These are phyloP conservation scores for Thermomucor indicae-seudaticae DNA, from an alignment of 371 early-diverging fungal species.

Conservation along the genomic window DNA sequence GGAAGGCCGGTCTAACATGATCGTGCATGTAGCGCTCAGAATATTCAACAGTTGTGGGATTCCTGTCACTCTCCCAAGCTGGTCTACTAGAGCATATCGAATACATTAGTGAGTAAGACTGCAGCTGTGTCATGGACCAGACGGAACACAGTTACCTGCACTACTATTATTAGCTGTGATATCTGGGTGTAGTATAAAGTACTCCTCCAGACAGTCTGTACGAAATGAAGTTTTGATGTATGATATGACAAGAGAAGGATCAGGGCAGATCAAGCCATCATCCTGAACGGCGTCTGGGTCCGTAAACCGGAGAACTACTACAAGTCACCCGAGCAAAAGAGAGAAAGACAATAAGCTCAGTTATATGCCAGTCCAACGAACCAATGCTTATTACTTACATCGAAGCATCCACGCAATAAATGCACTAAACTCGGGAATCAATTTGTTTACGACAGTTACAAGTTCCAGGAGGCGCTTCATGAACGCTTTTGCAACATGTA, in stretches of 20 bases:
- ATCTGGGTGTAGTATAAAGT: slow-evolving; percentile 1
- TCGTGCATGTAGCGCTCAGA: not conserved
- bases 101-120: not conserved
- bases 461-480: not conserved
- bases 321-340: not conserved
- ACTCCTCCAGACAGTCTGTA: slow-evolving; percentile 1
- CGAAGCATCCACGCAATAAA: slow-evolving; percentile 2
- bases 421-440: not conserved
- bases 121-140: not conserved
- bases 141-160: not conserved
- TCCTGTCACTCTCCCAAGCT: not conserved
- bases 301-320: slow-evolving; percentile 1
- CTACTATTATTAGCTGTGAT: not conserved
- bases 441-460: not conserved
- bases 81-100: not conserved
- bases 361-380: not conserved
- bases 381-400: slow-evolving; percentile 1
- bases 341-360: not conserved
- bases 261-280: not conserved
- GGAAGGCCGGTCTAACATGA: not conserved
- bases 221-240: slow-evolving; percentile 2
- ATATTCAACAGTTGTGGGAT: not conserved
- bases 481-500: not conserved
- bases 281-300: not conserved
- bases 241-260: slow-evolving; percentile 1